phyloP scores from a whole-genome alignment of 768 basidiomycete genomes.

The Hysterangium stoloniferum region DNA sequence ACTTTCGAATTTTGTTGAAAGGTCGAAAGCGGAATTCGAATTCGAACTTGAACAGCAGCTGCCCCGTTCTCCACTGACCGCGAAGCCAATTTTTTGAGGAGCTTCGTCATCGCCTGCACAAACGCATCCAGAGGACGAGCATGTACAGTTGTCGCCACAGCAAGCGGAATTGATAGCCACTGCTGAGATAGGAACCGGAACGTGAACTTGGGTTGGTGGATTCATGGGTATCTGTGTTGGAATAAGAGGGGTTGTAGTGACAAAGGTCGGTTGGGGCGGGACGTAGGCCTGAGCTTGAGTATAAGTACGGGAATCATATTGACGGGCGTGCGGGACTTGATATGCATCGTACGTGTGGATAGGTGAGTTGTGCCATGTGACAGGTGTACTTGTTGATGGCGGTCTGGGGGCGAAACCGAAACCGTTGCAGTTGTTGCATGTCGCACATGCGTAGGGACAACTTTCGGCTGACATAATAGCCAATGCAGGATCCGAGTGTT shows the following conservation, averaged over 20 bases:
- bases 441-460: conserved; percentile 12
- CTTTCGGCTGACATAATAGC: conserved; percentile 23
- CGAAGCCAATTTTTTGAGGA: conserved; percentile 20
- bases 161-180: conserved; percentile 28
- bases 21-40: neutral
- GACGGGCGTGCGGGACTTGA: neutral
- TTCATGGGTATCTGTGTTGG: conserved; percentile 7
- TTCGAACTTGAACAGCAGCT: conserved; percentile 13
- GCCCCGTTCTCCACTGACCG: conserved; percentile 29
- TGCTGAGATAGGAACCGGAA: conserved; percentile 22
- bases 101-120: conserved; percentile 18
- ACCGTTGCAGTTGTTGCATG: conserved; percentile 10
- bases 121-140: conserved; percentile 11
- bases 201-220: conserved; percentile 19
- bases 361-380: neutral
- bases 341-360: neutral
- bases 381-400: too few species aligned
- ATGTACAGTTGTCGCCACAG: conserved; percentile 24
- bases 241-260: conserved; percentile 14
- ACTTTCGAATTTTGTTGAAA: neutral
- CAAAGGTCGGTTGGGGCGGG: conserved; percentile 15
- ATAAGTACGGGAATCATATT: neutral
- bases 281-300: conserved; percentile 20
- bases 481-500: conserved; percentile 58
- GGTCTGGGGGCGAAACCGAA: conserved; percentile 5